Evolutionary conservation across 345 rosid species (phyloP).

Genomic region (Gossypium rotundifolium): DNA sequence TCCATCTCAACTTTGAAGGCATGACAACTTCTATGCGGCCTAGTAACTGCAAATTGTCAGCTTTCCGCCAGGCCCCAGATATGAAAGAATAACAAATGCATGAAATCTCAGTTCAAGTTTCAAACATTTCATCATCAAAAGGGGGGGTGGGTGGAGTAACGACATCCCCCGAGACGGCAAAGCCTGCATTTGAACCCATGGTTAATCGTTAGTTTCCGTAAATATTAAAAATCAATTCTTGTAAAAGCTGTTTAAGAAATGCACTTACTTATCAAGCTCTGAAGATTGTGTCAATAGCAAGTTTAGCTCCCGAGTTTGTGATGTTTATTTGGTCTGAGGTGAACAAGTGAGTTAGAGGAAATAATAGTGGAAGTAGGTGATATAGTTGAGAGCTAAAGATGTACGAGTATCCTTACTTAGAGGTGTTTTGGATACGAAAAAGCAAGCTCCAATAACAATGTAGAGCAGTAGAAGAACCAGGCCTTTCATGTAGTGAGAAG

Average conservation of each 20-base stretch:
- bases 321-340: conserved; percentile 23
- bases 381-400: neutral
- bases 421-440: conserved; percentile 54
- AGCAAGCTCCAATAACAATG: conserved; percentile 71
- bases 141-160: too few relatives aligned
- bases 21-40: neutral
- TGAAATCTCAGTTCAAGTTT: neutral
- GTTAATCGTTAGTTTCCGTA: neutral
- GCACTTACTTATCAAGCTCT: conserved; percentile 18
- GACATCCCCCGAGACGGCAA: neutral
- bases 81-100: neutral
- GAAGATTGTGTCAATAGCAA: conserved; percentile 11
- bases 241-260: neutral
- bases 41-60: neutral
- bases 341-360: neutral
- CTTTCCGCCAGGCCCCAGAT: conserved; percentile 5
- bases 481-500: conserved; percentile 93
- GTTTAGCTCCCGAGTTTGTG: conserved; percentile 18
- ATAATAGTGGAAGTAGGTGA: neutral
- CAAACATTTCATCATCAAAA: neutral
- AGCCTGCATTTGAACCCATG: neutral
- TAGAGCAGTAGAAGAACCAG: conserved; percentile 62
- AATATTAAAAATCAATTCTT: neutral
- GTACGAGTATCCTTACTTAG: conserved; percentile 23
- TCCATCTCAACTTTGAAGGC: neutral